phyloP scores from a whole-genome alignment of 352 stramenopile genomes.

The Phytophthora niederhauseri region DNA sequence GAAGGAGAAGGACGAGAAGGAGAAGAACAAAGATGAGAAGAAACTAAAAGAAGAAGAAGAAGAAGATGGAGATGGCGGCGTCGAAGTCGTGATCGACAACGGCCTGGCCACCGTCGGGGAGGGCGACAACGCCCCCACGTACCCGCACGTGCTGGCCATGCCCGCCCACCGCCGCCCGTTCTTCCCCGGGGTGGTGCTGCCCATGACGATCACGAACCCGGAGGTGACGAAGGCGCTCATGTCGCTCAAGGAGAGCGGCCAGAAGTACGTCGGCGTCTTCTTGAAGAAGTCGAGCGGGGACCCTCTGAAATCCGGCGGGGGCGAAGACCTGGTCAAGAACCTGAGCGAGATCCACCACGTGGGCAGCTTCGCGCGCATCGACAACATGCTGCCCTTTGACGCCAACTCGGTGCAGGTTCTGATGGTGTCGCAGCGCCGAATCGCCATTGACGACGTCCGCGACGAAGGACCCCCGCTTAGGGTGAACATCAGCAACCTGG shows the following conservation, averaged over 20 bases:
- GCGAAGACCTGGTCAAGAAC: conserved; percentile 92
- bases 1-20: background rate
- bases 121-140: conserved; percentile 69
- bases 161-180: conserved; percentile 78
- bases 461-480: conserved; percentile 66
- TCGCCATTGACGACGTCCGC: conserved; percentile 78
- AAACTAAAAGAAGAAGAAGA: conserved; percentile 17
- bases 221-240: conserved; percentile 91
- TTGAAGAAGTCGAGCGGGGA: conserved; percentile 80
- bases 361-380: conserved; percentile 97
- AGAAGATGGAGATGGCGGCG: conserved; percentile 23
- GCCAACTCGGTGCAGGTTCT: conserved; percentile 79
- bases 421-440: conserved; percentile 90
- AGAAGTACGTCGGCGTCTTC: conserved; percentile 96
- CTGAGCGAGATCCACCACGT: conserved; percentile 95
- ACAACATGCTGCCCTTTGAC: conserved; percentile 89
- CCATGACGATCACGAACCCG: conserved; percentile 87
- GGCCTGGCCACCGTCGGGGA: conserved; percentile 66
- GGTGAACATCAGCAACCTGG: conserved; percentile 72
- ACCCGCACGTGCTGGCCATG: conserved; percentile 81
- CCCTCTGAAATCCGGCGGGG: conserved; percentile 38
- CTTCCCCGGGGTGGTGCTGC: conserved; percentile 82
- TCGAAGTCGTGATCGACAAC: conserved; percentile 69
- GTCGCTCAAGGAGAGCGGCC: conserved; percentile 81
- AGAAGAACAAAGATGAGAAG: conserved; percentile 12